These are phyloP conservation scores for Neobulgaria alba DNA, from an alignment of 2,329 filamentous ascomycete species.

Conservation along the genomic window DNA sequence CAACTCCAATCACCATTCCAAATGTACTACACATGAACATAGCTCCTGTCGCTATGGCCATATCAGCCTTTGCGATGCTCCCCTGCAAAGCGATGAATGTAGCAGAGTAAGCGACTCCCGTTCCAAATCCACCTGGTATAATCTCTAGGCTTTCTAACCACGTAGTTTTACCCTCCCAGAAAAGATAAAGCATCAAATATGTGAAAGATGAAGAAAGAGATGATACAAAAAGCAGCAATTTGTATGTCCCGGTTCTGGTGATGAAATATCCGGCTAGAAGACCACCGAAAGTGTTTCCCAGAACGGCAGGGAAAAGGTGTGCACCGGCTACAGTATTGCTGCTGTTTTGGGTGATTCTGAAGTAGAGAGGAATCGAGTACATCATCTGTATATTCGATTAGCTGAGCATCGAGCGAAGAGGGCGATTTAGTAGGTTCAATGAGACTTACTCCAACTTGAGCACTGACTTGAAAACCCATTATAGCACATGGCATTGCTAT, in stretches of 20 bases:
- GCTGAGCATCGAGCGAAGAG: no score
- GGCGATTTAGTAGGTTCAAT: no score
- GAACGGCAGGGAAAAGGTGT: slow-evolving; percentile 58
- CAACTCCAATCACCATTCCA: slow-evolving; percentile 19
- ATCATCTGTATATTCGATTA: no score
- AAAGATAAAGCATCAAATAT: slow-evolving; percentile 44
- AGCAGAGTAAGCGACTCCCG: slow-evolving; percentile 37
- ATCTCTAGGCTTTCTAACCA: slow-evolving; percentile 50
- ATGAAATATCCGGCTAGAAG: slow-evolving; percentile 42
- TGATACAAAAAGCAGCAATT: slow-evolving; percentile 42
- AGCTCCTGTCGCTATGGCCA: slow-evolving; percentile 41
- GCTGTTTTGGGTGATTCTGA: slow-evolving; percentile 51
- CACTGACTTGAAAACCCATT: slow-evolving; percentile 42
- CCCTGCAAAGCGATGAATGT: slow-evolving; percentile 42
- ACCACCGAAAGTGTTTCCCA: slow-evolving; percentile 57
- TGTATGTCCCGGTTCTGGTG: slow-evolving; percentile 49
- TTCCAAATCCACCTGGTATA: slow-evolving; percentile 45
- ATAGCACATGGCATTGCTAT: slow-evolving; percentile 46
- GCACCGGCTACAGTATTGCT: slow-evolving; percentile 49
- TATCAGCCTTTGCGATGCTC: slow-evolving; percentile 35
- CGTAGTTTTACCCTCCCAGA: slow-evolving; percentile 52
- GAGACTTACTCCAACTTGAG: slow-evolving; percentile 46
- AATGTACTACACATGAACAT: slow-evolving; percentile 33
- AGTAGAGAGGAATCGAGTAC: slow-evolving; percentile 61
- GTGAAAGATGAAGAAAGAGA: slow-evolving; percentile 40